Evolutionary conservation across 768 basidiomycete species (phyloP).

Genomic region (Solioccasus polychromus): DNA sequence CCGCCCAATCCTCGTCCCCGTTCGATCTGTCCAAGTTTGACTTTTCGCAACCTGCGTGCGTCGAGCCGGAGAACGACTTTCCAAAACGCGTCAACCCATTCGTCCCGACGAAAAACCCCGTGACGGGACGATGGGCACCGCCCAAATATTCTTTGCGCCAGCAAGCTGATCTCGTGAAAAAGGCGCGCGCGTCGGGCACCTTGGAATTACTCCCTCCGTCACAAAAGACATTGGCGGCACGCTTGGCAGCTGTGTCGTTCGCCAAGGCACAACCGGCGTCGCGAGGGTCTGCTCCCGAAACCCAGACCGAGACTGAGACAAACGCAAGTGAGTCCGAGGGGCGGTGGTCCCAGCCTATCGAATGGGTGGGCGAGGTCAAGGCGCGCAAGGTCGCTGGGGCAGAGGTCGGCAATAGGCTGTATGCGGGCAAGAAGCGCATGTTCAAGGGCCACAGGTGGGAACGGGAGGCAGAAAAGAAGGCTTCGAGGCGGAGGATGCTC

Average conservation of each 20-base stretch:
- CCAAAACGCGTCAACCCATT: slow-evolving; percentile 58
- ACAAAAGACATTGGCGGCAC: slow-evolving; percentile 45
- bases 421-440: slow-evolving; percentile 77
- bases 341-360: slow-evolving; percentile 29
- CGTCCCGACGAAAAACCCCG: slow-evolving; percentile 56
- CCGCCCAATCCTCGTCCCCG: slow-evolving; percentile 1
- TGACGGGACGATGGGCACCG: slow-evolving; percentile 63
- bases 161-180: slow-evolving; percentile 77
- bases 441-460: slow-evolving; percentile 95
- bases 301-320: background rate
- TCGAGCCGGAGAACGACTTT: slow-evolving; percentile 8
- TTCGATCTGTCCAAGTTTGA: slow-evolving; percentile 22
- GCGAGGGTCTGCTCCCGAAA: background rate
- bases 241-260: slow-evolving; percentile 22
- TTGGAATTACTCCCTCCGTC: slow-evolving; percentile 67
- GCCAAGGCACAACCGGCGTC: slow-evolving; percentile 12
- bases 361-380: slow-evolving; percentile 40
- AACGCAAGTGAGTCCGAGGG: background rate
- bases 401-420: slow-evolving; percentile 60
- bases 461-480: slow-evolving; percentile 47
- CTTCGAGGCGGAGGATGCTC: slow-evolving; percentile 49
- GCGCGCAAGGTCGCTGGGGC: slow-evolving; percentile 45
- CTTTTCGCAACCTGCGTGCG: slow-evolving; percentile 13
- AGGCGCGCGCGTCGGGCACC: slow-evolving; percentile 52
- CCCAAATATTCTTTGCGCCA: slow-evolving; percentile 71